Evolutionary conservation across 768 basidiomycete genomes (phyloP).

Genomic region (Grammothele lineata): DNA sequence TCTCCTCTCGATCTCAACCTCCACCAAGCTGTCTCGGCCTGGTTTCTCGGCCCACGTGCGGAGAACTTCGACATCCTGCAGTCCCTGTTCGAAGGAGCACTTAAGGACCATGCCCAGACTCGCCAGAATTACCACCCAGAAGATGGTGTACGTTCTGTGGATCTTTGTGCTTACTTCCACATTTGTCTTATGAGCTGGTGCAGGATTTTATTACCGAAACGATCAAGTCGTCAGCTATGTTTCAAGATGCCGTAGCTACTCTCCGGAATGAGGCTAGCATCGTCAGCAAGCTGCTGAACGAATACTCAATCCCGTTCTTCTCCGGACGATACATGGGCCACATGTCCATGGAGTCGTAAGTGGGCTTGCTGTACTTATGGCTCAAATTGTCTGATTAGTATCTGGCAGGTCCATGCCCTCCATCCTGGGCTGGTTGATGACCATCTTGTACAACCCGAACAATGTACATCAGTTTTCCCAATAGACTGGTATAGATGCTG

Average conservation of each 20-base stretch:
- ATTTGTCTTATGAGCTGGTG: too few species aligned
- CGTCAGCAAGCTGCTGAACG: constrained; percentile 21
- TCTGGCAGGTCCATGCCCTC: constrained; percentile 15
- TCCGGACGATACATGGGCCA: constrained; percentile 38
- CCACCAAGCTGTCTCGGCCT: constrained; percentile 29
- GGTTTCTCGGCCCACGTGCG: constrained; percentile 37
- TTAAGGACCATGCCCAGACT: constrained; percentile 21
- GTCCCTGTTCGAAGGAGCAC: constrained; percentile 21
- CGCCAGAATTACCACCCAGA: constrained; percentile 27
- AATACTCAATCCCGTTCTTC: constrained; percentile 35
- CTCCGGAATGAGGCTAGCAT: constrained; percentile 17
- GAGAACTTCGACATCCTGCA: constrained; percentile 32
- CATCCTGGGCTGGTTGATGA: constrained; percentile 22
- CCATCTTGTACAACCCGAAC: constrained; percentile 37
- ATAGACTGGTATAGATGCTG: constrained; percentile 24
- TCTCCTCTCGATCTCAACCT: background rate
- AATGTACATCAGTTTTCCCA: constrained; percentile 29
- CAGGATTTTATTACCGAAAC: too few species aligned
- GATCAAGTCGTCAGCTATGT: too few species aligned
- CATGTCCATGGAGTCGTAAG: constrained; percentile 35
- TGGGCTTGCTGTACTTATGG: constrained; percentile 20
- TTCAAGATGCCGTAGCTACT: background rate
- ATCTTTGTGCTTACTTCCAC: background rate
- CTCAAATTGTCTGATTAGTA: background rate
- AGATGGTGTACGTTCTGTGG: constrained; percentile 20